phyloP scores from a whole-genome alignment of 176 grass and related monocot species.

The Elaeis guineensis region DNA sequence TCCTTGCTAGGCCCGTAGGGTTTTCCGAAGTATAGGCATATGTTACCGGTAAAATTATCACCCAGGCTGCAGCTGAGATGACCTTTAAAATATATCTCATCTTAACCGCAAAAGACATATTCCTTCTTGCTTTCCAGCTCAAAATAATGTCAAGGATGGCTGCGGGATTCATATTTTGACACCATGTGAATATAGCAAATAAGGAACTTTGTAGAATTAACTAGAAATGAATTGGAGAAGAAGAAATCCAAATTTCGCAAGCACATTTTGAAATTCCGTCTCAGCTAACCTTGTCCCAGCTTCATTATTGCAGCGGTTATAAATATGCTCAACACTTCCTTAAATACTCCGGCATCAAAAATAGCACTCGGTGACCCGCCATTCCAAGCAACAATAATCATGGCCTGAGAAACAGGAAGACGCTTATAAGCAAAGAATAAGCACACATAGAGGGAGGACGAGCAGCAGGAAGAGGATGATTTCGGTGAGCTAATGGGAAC shows the following conservation, averaged over 20 bases:
- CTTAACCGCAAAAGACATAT: slow-evolving; percentile 87
- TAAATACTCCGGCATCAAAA: slow-evolving; percentile 74
- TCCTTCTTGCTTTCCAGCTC: slow-evolving; percentile 94
- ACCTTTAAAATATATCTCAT: slow-evolving; percentile 87
- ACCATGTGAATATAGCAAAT: not conserved
- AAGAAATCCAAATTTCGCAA: too few species aligned
- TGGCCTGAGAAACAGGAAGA: slow-evolving; percentile 41
- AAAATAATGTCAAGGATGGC: slow-evolving; percentile 75
- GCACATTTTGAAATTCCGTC: not conserved
- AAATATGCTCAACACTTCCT: slow-evolving; percentile 90
- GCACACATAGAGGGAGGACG: slow-evolving; percentile 7
- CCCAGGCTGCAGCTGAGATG: slow-evolving; percentile 71
- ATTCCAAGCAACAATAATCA: slow-evolving; percentile 96
- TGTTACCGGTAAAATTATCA: slow-evolving; percentile 78
- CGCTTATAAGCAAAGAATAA: slow-evolving; percentile 13
- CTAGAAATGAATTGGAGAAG: too few species aligned
- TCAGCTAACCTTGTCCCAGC: slow-evolving; percentile 50
- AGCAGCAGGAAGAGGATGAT: slow-evolving; percentile 10
- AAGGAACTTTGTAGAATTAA: too few species aligned
- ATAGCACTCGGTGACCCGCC: slow-evolving; percentile 81
- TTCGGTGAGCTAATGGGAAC: too few species aligned
- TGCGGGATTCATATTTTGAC: slow-evolving; percentile 23
- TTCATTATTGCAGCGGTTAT: slow-evolving; percentile 82
- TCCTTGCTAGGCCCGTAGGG: slow-evolving; percentile 64
- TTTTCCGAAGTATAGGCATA: slow-evolving; percentile 80